A percentile compares a stretch with the other conserved stretches of the same genome.
Evolutionary conservation across 768 basidiomycete genomes (phyloP).

Genomic region (Kwoniella dendrophila): DNA sequence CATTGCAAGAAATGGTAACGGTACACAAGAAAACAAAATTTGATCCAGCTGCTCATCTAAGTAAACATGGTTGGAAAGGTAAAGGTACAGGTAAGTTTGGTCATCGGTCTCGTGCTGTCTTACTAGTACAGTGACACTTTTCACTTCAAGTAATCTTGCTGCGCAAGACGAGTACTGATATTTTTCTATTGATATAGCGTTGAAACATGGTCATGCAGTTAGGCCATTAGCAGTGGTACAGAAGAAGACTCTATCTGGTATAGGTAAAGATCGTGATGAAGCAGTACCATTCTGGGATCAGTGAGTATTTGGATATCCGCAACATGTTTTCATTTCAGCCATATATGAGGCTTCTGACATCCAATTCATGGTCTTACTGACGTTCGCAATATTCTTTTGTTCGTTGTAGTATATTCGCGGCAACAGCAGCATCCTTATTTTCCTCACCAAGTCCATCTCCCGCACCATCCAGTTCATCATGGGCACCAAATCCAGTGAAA

Average conservation of each 20-base stretch:
- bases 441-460: slow-evolving; percentile 58
- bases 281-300: slow-evolving; percentile 99
- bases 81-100: slow-evolving; percentile 63
- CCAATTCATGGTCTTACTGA: neutral
- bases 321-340: neutral
- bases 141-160: neutral
- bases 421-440: slow-evolving; percentile 79
- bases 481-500: slow-evolving; percentile 46
- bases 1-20: slow-evolving; percentile 5
- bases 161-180: neutral
- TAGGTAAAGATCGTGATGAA: slow-evolving; percentile 92
- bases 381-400: no score
- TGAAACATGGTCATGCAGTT: slow-evolving; percentile 77
- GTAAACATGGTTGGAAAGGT: slow-evolving; percentile 84
- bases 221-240: slow-evolving; percentile 76
- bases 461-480: slow-evolving; percentile 69
- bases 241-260: slow-evolving; percentile 80
- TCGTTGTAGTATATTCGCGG: slow-evolving; percentile 69
- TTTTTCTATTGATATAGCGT: slow-evolving; percentile 57
- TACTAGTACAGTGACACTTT: neutral
- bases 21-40: slow-evolving; percentile 30
- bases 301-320: slow-evolving; percentile 61
- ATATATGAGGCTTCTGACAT: no score
- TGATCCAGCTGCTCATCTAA: slow-evolving; percentile 61
- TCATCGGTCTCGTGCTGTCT: neutral